phyloP scores from a whole-genome alignment of 2,329 filamentous ascomycete species.

The Sporothrix schenckii region DNA sequence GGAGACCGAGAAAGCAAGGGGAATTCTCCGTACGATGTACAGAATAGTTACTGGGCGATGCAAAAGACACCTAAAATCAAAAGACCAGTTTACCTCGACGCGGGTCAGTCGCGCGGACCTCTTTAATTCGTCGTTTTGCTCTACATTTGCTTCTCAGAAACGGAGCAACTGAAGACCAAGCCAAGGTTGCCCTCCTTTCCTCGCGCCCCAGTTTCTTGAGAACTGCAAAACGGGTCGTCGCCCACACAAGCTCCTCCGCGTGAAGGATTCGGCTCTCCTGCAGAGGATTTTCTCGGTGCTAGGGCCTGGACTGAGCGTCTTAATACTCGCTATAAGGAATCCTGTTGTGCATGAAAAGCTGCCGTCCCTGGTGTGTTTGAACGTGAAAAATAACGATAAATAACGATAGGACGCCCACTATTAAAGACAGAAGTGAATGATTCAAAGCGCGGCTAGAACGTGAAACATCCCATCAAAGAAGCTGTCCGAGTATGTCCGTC shows the following conservation, averaged over 20 bases:
- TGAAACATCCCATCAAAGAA: constrained; percentile 7
- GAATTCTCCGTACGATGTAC: too few species aligned
- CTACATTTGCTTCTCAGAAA: background rate
- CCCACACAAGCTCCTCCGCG: constrained; percentile 10
- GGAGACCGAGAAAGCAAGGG: background rate
- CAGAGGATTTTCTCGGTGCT: background rate
- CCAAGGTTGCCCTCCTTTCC: background rate
- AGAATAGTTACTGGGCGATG: too few species aligned
- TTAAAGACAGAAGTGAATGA: background rate
- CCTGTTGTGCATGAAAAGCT: too few species aligned
- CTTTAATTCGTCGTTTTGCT: background rate
- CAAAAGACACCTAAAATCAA: background rate
- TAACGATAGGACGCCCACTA: too few species aligned
- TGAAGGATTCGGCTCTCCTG: constrained; percentile 15
- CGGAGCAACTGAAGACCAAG: background rate
- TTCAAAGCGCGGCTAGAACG: background rate
- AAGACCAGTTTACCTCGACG: background rate
- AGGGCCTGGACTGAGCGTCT: constrained; percentile 6
- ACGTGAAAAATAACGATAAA: too few species aligned
- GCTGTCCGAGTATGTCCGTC: background rate
- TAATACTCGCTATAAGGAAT: too few species aligned
- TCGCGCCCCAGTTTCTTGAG: background rate
- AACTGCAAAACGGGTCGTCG: background rate
- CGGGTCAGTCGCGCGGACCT: background rate
- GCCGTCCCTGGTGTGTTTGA: too few species aligned